These are phyloP conservation scores for Lyophyllum atratum DNA, from an alignment of 768 basidiomycete species.

Conservation along the genomic window DNA sequence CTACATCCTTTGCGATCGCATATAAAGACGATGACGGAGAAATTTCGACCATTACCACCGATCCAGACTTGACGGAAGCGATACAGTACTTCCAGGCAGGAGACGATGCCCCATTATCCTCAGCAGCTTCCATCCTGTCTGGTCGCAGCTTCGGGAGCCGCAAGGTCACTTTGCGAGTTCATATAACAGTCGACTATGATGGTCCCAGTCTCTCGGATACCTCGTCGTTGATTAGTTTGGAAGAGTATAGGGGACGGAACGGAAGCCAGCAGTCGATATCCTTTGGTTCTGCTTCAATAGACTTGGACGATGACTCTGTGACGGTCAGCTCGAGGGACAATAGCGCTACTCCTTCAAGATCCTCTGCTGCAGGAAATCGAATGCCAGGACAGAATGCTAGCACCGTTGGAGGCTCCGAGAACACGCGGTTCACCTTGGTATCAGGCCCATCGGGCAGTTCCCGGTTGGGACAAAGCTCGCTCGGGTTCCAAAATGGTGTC, in stretches of 20 bases:
- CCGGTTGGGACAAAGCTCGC: not conserved
- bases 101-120: slow-evolving; percentile 73
- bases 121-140: slow-evolving; percentile 74
- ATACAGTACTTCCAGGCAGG: slow-evolving; percentile 84
- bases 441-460: slow-evolving; percentile 6
- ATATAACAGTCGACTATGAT: slow-evolving; percentile 86
- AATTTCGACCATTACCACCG: slow-evolving; percentile 62
- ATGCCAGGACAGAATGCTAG: not conserved
- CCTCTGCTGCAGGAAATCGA: slow-evolving; percentile 1
- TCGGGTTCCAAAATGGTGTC: not conserved
- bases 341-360: slow-evolving; percentile 22
- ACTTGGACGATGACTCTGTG: slow-evolving; percentile 70
- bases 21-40: slow-evolving; percentile 93
- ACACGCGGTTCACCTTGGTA: slow-evolving; percentile 13
- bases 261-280: slow-evolving; percentile 59
- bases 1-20: slow-evolving; percentile 68
- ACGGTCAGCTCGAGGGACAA: slow-evolving; percentile 76
- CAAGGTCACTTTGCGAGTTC: slow-evolving; percentile 77
- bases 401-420: slow-evolving; percentile 7
- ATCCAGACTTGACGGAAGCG: slow-evolving; percentile 81
- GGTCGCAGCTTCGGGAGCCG: slow-evolving; percentile 65
- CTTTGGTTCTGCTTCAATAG: slow-evolving; percentile 41
- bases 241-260: slow-evolving; percentile 66
- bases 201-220: slow-evolving; percentile 91
- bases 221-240: slow-evolving; percentile 75